Evolutionary conservation across 805 yeast species (phyloP).

Genomic region (Vanderwaltozyma tropicalis): DNA sequence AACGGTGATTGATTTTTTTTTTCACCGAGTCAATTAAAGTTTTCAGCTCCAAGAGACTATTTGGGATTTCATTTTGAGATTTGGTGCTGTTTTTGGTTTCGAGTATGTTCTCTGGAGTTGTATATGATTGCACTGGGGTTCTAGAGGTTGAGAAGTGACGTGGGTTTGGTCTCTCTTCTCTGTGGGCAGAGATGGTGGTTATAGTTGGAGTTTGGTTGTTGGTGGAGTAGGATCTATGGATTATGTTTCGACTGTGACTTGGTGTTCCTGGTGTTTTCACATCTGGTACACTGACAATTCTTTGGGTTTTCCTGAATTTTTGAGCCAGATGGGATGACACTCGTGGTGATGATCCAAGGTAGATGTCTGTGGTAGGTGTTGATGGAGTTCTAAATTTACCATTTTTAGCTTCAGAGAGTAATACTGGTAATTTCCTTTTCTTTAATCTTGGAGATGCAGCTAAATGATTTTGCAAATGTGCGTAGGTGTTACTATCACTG

Average conservation of each 20-base stretch:
- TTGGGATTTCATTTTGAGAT: not conserved
- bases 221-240: slow-evolving; percentile 5
- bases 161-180: not conserved
- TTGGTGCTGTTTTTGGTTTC: not conserved
- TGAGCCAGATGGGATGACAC: slow-evolving; percentile 23
- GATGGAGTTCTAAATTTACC: slow-evolving; percentile 21
- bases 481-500: slow-evolving; percentile 19
- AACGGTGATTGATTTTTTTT: slow-evolving; percentile 42
- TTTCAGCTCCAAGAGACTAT: slow-evolving; percentile 9
- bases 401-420: slow-evolving; percentile 20
- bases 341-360: slow-evolving; percentile 13
- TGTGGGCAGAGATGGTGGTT: not conserved
- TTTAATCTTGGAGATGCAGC: slow-evolving; percentile 22
- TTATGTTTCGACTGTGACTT: slow-evolving; percentile 6
- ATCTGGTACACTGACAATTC: slow-evolving; percentile 2
- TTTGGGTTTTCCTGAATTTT: slow-evolving; percentile 9
- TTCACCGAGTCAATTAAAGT: slow-evolving; percentile 18
- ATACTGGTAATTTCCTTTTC: slow-evolving; percentile 24
- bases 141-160: not conserved
- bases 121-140: not conserved
- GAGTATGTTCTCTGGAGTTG: not conserved
- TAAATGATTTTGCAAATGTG: slow-evolving; percentile 22
- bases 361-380: slow-evolving; percentile 4
- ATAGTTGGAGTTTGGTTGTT: not conserved
- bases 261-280: slow-evolving; percentile 10